Evolutionary conservation across 768 basidiomycete genomes (phyloP), one percentile per base, ranked within the genome.

Genomic region (Tulasnella sp.): DNA sequence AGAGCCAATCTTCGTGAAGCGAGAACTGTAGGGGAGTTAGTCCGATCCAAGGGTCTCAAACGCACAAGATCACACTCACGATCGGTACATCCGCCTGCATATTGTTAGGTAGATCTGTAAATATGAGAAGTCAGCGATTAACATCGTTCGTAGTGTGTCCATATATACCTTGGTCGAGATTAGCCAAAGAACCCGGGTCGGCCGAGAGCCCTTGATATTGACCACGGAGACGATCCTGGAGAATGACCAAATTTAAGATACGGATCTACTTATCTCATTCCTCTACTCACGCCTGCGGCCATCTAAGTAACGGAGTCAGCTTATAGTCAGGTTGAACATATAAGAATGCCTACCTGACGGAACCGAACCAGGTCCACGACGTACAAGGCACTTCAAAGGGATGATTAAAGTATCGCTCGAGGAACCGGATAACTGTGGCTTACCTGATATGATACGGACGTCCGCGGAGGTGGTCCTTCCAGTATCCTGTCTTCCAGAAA

Each of bases 401-500:
- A 36, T 17, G 58, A 25, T 19, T 36, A 22, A 31, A 15, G 3
- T n/a, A 72, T 45, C 42, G 38, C 8, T 19, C 49, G 40, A 14
- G 52, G 15, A 0, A 45, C 19, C 5, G 31, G 29, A 7, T 39
- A 14, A 29, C 5, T 19, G 54, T 19, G 17, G 79, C 87, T 34
- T 78, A 94, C 94, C 93, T 96, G 83, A 99, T 99, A 81, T 99
- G 97, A 84, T 99, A 99, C 14, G 94, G 93, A 75, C 85, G 85
- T 0, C 93, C 96, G 67, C 87, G 85, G 74, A 99, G 84, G 80
- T 93, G 94, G 31, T 98, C 91, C 79, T 88, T 90, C 97, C 97
- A 96, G 80, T 96, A 96, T 0, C 96, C 97, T 0, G 91, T 92
- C 84, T 99, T 98, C 97, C 97, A 99, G 85, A 99, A 99, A 37